phyloP scores from a whole-genome alignment of 495 filamentous ascomycete species.

The Letharia lupina region DNA sequence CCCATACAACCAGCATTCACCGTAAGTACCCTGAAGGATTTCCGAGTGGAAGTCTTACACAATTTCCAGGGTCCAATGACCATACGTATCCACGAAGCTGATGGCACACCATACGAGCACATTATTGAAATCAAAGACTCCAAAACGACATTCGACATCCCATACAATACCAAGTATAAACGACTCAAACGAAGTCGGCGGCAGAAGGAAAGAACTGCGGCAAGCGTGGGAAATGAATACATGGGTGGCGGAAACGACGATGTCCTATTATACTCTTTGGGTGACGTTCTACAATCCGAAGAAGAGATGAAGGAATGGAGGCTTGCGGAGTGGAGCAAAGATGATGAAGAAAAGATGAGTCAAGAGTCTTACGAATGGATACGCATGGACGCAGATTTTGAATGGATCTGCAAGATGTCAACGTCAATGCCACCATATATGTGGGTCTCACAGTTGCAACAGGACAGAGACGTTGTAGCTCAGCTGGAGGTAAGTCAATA shows the following conservation, averaged over 20 bases:
- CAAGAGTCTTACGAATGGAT: slow-evolving; percentile 98
- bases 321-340: slow-evolving; percentile 76
- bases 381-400: slow-evolving; percentile 93
- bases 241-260: slow-evolving; percentile 68
- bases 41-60: slow-evolving; percentile 2
- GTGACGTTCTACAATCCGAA: slow-evolving; percentile 75
- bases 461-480: slow-evolving; percentile 92
- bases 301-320: slow-evolving; percentile 80
- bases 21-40: slow-evolving; percentile 17
- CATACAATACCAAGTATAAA: slow-evolving; percentile 99
- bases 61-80: slow-evolving; percentile 70
- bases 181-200: slow-evolving; percentile 85
- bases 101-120: slow-evolving; percentile 97
- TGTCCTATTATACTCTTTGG: slow-evolving; percentile 80
- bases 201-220: slow-evolving; percentile 60
- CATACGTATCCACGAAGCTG: slow-evolving; percentile 94
- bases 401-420: slow-evolving; percentile 82
- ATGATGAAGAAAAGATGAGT: slow-evolving; percentile 82
- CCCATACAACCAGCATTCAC: slow-evolving; percentile 72
- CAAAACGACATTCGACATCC: slow-evolving; percentile 76
- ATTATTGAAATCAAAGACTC: slow-evolving; percentile 90
- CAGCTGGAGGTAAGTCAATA: slow-evolving; percentile 63
- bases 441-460: slow-evolving; percentile 94
- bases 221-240: slow-evolving; percentile 53
- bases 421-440: slow-evolving; percentile 86